Evolutionary conservation across 2,329 filamentous ascomycete species (phyloP).

Genomic region (Fusarium aywerte): DNA sequence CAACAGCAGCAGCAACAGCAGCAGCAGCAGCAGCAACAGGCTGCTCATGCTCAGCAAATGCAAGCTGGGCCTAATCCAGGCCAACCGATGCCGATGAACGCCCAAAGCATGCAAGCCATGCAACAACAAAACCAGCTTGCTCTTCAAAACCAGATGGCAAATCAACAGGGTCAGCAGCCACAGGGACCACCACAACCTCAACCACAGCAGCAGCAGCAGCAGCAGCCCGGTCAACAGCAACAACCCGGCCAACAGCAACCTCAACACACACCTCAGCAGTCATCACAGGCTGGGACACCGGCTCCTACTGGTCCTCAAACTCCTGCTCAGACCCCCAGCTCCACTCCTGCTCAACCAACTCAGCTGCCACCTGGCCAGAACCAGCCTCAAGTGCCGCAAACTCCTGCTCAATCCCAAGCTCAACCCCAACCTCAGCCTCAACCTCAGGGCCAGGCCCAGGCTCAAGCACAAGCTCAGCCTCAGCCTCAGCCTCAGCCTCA

Average conservation of each 20-base stretch:
- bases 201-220: constrained; percentile 43
- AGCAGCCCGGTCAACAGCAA: constrained; percentile 50
- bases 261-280: constrained; percentile 60
- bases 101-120: constrained; percentile 58
- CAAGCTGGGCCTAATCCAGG: constrained; percentile 57
- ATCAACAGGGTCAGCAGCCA: constrained; percentile 47
- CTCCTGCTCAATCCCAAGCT: constrained; percentile 52
- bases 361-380: constrained; percentile 49
- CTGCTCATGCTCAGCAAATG: constrained; percentile 53
- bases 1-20: constrained; percentile 50
- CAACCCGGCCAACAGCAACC: constrained; percentile 57
- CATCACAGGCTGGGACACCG: constrained; percentile 56
- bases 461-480: constrained; percentile 50
- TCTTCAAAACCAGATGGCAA: constrained; percentile 47
- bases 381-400: constrained; percentile 51
- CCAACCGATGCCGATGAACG: constrained; percentile 61
- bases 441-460: constrained; percentile 46
- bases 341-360: constrained; percentile 52
- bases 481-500: constrained; percentile 49
- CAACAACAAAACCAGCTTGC: constrained; percentile 58
- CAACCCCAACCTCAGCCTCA: constrained; percentile 51
- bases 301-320: constrained; percentile 59
- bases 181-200: constrained; percentile 45
- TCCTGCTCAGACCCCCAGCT: constrained; percentile 58
- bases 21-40: constrained; percentile 49